phyloP scores from a whole-genome alignment of 2,329 filamentous ascomycete species.

The Fusarium temperatum region DNA sequence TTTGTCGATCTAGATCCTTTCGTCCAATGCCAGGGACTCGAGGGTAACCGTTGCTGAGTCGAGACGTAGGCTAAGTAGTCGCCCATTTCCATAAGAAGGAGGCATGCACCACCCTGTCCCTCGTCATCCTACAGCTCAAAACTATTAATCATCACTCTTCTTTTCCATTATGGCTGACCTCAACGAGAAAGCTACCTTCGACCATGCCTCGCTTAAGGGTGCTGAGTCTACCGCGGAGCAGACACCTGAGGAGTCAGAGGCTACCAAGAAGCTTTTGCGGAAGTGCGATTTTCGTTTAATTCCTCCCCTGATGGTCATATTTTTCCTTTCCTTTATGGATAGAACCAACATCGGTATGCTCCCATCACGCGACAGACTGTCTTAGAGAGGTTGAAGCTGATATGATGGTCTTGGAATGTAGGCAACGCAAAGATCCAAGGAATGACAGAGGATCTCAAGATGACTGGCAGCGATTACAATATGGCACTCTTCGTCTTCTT shows the following conservation, averaged over 20 bases:
- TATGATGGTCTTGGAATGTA: fast-evolving
- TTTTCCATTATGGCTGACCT: background rate
- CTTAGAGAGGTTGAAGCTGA: fast-evolving
- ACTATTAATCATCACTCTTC: too few species aligned
- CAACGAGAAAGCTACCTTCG: background rate
- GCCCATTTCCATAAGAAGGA: background rate
- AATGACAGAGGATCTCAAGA: slow-evolving; percentile 35
- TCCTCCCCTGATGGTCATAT: slow-evolving; percentile 46
- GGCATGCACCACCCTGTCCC: background rate
- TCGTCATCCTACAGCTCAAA: too few species aligned
- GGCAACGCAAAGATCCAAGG: slow-evolving; percentile 38
- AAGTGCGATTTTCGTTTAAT: slow-evolving; percentile 77
- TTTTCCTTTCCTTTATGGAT: slow-evolving; percentile 40
- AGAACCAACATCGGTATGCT: slow-evolving; percentile 39
- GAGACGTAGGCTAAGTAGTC: background rate
- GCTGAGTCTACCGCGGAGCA: background rate
- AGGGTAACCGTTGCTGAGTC: too few species aligned
- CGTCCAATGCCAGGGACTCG: background rate
- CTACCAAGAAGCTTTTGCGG: slow-evolving; percentile 49
- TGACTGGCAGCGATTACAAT: slow-evolving; percentile 64
- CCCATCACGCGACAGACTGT: fast-evolving
- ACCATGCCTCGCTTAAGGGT: background rate
- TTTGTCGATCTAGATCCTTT: background rate
- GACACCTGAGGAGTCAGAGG: background rate
- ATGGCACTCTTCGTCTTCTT: slow-evolving; percentile 44